These are phyloP conservation scores for Stentor coeruleus DNA, from an alignment of 73 alveolate species.

Conservation along the genomic window DNA sequence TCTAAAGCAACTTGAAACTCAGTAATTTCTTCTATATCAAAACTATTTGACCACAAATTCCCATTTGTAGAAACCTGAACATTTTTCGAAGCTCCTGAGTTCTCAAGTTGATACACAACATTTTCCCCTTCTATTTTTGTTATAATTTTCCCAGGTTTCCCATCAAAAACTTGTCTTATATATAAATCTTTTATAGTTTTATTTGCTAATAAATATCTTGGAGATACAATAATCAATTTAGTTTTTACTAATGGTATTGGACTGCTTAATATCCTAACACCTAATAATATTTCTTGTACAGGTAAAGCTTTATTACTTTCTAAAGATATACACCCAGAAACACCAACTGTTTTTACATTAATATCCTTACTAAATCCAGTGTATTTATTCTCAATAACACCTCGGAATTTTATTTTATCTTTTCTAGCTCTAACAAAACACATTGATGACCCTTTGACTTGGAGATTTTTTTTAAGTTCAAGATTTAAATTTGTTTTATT, in stretches of 20 bases:
- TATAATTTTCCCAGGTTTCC: background rate
- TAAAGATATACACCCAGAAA: background rate
- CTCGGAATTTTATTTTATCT: background rate
- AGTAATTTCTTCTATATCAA: conserved; percentile 16
- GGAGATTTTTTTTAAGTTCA: background rate
- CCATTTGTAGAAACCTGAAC: conserved; percentile 22
- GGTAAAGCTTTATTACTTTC: background rate
- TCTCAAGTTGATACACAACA: background rate
- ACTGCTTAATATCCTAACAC: conserved; percentile 35
- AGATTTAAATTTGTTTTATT: background rate
- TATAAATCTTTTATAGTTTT: conserved; percentile 27
- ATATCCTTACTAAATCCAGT: background rate
- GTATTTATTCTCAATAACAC: background rate
- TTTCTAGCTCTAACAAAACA: conserved; percentile 4
- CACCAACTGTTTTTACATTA: conserved; percentile 1
- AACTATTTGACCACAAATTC: conserved; percentile 17
- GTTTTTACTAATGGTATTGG: conserved; percentile 39
- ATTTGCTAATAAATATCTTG: conserved; percentile 44
- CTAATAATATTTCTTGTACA: conserved; percentile 20
- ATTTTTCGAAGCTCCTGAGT: background rate
- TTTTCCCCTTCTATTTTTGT: background rate
- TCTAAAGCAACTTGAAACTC: conserved; percentile 26
- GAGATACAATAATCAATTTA: conserved; percentile 45
- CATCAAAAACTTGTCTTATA: conserved; percentile 29
- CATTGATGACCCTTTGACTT: background rate